Conservation (phyloP, 1,139 yeast species). For the Geotrichum klebahnii region DNA sequence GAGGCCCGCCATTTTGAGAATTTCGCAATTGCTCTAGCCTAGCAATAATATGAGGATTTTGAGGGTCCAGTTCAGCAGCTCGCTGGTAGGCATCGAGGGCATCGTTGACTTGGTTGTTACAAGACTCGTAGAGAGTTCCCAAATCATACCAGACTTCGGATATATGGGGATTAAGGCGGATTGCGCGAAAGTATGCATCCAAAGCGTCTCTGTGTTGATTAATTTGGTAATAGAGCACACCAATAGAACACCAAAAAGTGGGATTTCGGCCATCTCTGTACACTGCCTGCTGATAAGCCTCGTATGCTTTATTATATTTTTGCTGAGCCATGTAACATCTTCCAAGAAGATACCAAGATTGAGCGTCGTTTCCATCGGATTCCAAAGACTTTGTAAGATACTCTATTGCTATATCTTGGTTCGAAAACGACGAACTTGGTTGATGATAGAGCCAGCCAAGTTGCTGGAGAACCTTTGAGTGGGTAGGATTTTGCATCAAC, state of each 20-base stretch:
- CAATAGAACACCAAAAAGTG: constrained; percentile 98
- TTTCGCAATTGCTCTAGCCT: constrained; percentile 75
- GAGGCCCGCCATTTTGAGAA: constrained; percentile 69
- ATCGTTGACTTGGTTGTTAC: constrained; percentile 90
- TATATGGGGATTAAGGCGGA: constrained; percentile 88
- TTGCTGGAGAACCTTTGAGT: constrained; percentile 92
- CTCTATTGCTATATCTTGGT: constrained; percentile 77
- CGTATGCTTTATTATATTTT: constrained; percentile 93
- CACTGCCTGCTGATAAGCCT: constrained; percentile 97
- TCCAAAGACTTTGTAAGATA: constrained; percentile 83
- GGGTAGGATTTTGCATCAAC: constrained; percentile 81
- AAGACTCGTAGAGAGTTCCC: constrained; percentile 93
- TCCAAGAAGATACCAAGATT: constrained; percentile 94
- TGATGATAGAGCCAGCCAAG: constrained; percentile 94
- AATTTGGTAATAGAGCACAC: constrained; percentile 92
- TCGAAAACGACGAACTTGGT: constrained; percentile 65
- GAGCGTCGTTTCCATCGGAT: constrained; percentile 86
- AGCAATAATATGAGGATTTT: constrained; percentile 88
- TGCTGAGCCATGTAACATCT: constrained; percentile 95
- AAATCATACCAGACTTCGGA: constrained; percentile 98
- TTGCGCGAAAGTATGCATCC: constrained; percentile 96
- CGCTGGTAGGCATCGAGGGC: constrained; percentile 96
- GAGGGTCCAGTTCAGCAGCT: constrained; percentile 92
- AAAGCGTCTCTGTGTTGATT: constrained; percentile 94
- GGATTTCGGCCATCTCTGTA: constrained; percentile 95